Evolutionary conservation across 164 flowering plant genomes (phyloP), one percentile per base, ranked within the genome.

Genomic region (Litsea cubeba): DNA sequence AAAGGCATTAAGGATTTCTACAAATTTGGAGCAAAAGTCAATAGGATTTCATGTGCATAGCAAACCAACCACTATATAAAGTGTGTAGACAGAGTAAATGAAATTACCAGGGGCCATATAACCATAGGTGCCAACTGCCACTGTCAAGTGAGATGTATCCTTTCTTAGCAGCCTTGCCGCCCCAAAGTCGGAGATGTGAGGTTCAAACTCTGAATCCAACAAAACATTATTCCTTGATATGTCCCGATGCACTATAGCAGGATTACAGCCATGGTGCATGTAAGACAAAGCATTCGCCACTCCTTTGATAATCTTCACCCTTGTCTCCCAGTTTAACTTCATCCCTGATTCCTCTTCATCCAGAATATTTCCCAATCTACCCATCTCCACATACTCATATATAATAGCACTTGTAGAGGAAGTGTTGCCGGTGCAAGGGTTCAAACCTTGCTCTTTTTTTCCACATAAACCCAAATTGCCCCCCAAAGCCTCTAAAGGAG

Each of bases 381-480:
- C 83, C 76, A 70, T 84, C 74, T 82, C 84, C 40, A 80, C 63
- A 50, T 35, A 82, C 72, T 84, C 83, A 49, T 72, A 84, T 15
- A 82, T 80, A 57, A 84, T 68, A 50, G n/a, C n/a, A n/a, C n/a
- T n/a, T n/a, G n/a, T n/a, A n/a, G n/a, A n/a, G n/a, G n/a, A n/a
- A n/a, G n/a, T n/a, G n/a, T n/a, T n/a, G n/a, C n/a, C n/a, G n/a
- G n/a, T n/a, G n/a, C n/a, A n/a, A n/a, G n/a, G n/a, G n/a, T n/a
- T n/a, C n/a, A n/a, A n/a, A n/a, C n/a, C n/a, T n/a, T n/a, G n/a
- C n/a, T n/a, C n/a, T n/a, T n/a, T n/a, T n/a, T n/a, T n/a, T n/a
- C n/a, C n/a, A n/a, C n/a, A n/a, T n/a, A n/a, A n/a, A n/a, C n/a
- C n/a, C n/a, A n/a, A n/a, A n/a, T n/a, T n/a, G n/a, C n/a, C n/a